Evolutionary conservation across 2,329 filamentous ascomycete genomes (phyloP).

Genomic region (Xylariaceae sp.): DNA sequence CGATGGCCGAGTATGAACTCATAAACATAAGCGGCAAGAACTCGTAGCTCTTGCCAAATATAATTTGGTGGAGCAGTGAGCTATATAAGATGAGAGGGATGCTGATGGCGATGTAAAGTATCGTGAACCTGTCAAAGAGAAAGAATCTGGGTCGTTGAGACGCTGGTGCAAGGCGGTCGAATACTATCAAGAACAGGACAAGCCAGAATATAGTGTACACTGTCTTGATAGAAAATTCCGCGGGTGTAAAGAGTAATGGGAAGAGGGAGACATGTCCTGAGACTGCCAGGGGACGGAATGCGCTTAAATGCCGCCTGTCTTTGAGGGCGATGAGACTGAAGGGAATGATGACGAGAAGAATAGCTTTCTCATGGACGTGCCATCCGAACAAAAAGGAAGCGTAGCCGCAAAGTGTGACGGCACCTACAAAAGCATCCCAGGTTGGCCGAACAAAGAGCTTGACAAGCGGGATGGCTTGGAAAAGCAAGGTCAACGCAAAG

Average conservation of each 20-base stretch:
- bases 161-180: slow-evolving; percentile 83
- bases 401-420: slow-evolving; percentile 89
- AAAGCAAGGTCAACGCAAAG: slow-evolving; percentile 76
- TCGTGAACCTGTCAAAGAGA: slow-evolving; percentile 83
- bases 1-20: slow-evolving; percentile 88
- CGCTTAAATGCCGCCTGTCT: slow-evolving; percentile 84
- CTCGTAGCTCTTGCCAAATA: slow-evolving; percentile 79
- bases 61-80: slow-evolving; percentile 74
- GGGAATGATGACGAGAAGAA: slow-evolving; percentile 88
- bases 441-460: slow-evolving; percentile 78
- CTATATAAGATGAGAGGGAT: slow-evolving; percentile 88
- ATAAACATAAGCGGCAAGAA: slow-evolving; percentile 97
- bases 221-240: slow-evolving; percentile 91
- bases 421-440: slow-evolving; percentile 86
- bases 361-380: slow-evolving; percentile 98
- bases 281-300: slow-evolving; percentile 87
- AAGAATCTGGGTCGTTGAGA: slow-evolving; percentile 78
- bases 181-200: slow-evolving; percentile 76
- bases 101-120: slow-evolving; percentile 83
- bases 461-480: slow-evolving; percentile 73
- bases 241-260: slow-evolving; percentile 84
- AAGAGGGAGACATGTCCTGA: slow-evolving; percentile 94
- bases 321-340: slow-evolving; percentile 89
- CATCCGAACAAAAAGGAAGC: slow-evolving; percentile 96
- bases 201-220: slow-evolving; percentile 93